Evolutionary conservation across 139 green algal species (phyloP).

Genomic region (Prasinococcaceae sp.): DNA sequence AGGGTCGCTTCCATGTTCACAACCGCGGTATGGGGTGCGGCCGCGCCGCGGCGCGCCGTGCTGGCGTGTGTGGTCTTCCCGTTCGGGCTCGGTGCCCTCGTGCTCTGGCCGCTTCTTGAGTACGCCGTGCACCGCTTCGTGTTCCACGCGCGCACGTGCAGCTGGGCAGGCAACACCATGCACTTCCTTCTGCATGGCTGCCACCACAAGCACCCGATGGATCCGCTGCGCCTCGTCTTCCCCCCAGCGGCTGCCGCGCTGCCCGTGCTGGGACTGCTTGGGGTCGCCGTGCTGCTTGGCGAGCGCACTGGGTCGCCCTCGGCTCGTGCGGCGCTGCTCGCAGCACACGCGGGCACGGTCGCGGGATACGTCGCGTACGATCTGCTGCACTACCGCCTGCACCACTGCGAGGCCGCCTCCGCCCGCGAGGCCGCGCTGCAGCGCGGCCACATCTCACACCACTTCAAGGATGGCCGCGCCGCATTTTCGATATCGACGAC

Average conservation of each 20-base stretch:
- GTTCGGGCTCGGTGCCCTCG: slow-evolving; percentile 25
- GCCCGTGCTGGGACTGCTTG: slow-evolving; percentile 17
- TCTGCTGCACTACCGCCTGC: slow-evolving; percentile 58
- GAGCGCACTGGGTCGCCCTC: not conserved
- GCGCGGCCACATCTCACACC: slow-evolving; percentile 56
- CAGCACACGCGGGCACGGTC: slow-evolving; percentile 40
- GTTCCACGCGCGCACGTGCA: slow-evolving; percentile 52
- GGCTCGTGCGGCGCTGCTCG: not conserved
- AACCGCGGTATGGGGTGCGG: too few relatives aligned
- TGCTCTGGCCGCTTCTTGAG: slow-evolving; percentile 72
- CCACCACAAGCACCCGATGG: slow-evolving; percentile 89
- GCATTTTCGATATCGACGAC: slow-evolving; percentile 63
- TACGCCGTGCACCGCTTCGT: slow-evolving; percentile 82
- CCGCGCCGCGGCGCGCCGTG: too few relatives aligned
- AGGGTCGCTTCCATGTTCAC: too few relatives aligned
- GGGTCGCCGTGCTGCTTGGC: not conserved
- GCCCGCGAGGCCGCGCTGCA: slow-evolving; percentile 14
- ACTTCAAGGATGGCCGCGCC: slow-evolving; percentile 42
- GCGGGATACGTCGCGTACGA: slow-evolving; percentile 85
- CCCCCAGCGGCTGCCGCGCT: slow-evolving; percentile 54
- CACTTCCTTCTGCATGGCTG: slow-evolving; percentile 91
- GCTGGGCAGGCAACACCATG: slow-evolving; percentile 43
- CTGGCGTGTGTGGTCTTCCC: slow-evolving; percentile 6
- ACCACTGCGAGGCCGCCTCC: slow-evolving; percentile 16
- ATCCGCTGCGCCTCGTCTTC: slow-evolving; percentile 76